Percentiles rank a stretch among this genome's conserved stretches.
phyloP scores from a whole-genome alignment of 2,329 filamentous ascomycete genomes.

The Arthrocladium fulminans region DNA sequence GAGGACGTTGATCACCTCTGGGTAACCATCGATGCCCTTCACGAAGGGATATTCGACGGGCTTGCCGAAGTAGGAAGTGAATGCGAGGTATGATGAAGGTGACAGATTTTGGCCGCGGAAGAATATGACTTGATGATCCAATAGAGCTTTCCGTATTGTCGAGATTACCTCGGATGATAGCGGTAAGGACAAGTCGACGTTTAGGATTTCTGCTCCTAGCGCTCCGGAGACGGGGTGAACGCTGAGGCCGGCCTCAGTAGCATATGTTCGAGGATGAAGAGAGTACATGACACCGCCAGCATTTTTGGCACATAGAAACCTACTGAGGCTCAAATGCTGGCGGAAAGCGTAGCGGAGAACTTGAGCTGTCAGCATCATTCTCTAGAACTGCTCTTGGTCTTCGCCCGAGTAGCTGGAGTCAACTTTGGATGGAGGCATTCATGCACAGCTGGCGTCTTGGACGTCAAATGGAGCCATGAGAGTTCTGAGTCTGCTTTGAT shows the following conservation, averaged over 20 bases:
- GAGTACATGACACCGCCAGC: background rate
- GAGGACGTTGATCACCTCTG: slow-evolving; percentile 19
- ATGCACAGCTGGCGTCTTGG: no score
- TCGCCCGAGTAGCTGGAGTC: no score
- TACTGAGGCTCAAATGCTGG: background rate
- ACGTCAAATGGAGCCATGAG: no score
- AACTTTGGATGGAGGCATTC: no score
- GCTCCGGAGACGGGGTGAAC: slow-evolving; percentile 18
- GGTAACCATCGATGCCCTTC: slow-evolving; percentile 17
- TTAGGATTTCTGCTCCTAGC: slow-evolving; percentile 18
- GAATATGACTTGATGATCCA: slow-evolving; percentile 21
- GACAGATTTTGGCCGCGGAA: slow-evolving; percentile 18
- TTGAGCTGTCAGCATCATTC: no score
- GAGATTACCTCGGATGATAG: slow-evolving; percentile 12
- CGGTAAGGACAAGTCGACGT: slow-evolving; percentile 14
- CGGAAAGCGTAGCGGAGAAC: no score
- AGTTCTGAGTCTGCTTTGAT: no score
- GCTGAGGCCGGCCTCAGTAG: slow-evolving; percentile 8
- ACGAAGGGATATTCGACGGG: slow-evolving; percentile 20
- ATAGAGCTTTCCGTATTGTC: slow-evolving; percentile 17
- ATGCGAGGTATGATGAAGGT: slow-evolving; percentile 13
- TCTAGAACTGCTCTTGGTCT: no score
- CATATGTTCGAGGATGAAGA: background rate
- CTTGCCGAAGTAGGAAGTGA: slow-evolving; percentile 18
- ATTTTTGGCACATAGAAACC: background rate